These are phyloP conservation scores for Phytophthora hybrid DNA, from an alignment of 352 stramenopile genomes.

Conservation along the genomic window DNA sequence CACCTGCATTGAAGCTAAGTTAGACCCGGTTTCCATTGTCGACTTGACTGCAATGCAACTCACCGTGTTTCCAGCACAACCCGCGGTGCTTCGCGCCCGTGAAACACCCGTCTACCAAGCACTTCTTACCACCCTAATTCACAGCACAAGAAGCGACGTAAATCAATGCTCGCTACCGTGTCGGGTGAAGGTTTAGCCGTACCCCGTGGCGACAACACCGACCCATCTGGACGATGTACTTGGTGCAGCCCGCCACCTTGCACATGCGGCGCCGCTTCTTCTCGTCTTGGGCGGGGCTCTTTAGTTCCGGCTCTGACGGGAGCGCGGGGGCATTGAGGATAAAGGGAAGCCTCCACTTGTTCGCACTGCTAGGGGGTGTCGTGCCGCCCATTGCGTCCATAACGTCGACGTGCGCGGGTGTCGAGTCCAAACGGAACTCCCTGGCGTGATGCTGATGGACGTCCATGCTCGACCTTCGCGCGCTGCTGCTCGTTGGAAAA, in stretches of 20 bases:
- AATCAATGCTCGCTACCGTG: not conserved
- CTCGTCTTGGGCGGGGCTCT: constrained; percentile 13
- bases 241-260: constrained; percentile 41
- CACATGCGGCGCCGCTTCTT: constrained; percentile 44
- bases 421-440: not conserved
- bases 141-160: not conserved
- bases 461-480: not conserved
- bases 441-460: not conserved
- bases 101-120: constrained; percentile 46
- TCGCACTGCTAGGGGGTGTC: not conserved
- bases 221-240: constrained; percentile 53
- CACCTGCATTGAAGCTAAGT: not conserved
- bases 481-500: not conserved
- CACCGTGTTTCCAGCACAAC: constrained; percentile 1
- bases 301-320: not conserved
- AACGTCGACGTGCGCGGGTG: not conserved
- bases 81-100: constrained; percentile 1
- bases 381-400: not conserved
- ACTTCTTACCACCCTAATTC: constrained; percentile 57
- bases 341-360: constrained; percentile 8
- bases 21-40: too few relatives aligned
- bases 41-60: too few relatives aligned
- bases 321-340: constrained; percentile 1
- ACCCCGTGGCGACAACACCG: constrained; percentile 53
- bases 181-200: not conserved